Percentiles rank a stretch among this genome's conserved stretches.
These are phyloP conservation scores for Alternaria longipes DNA, from an alignment of 2,329 filamentous ascomycete genomes.

Conservation along the genomic window DNA sequence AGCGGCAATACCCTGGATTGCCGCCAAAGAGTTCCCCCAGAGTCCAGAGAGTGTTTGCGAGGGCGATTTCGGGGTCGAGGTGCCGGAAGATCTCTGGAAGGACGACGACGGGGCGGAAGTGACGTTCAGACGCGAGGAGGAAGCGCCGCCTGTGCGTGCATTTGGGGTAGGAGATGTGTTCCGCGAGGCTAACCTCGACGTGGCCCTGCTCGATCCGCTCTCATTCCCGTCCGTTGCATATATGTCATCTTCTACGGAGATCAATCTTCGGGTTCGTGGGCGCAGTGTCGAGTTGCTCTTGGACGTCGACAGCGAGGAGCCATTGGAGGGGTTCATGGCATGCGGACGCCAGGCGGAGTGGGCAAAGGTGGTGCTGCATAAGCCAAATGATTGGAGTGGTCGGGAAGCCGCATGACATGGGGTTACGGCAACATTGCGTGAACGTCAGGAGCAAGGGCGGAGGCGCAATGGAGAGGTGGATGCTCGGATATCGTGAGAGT, in stretches of 20 bases:
- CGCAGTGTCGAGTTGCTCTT: conserved; percentile 57
- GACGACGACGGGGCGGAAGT: conserved; percentile 39
- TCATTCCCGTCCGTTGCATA: conserved; percentile 48
- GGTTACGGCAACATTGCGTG: conserved; percentile 42
- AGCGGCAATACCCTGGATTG: conserved; percentile 60
- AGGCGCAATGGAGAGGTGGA: conserved; percentile 18
- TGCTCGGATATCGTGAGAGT: conserved; percentile 21
- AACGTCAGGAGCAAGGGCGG: conserved; percentile 12
- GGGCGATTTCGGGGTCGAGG: conserved; percentile 35
- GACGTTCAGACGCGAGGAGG: conserved; percentile 45
- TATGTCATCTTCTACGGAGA: conserved; percentile 59
- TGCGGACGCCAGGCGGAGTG: conserved; percentile 44
- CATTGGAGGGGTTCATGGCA: conserved; percentile 54
- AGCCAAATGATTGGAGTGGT: conserved; percentile 37
- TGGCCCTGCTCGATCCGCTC: conserved; percentile 50
- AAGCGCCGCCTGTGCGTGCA: conserved; percentile 28
- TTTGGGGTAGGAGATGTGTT: conserved; percentile 54
- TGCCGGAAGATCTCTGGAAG: conserved; percentile 34
- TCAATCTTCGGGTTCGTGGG: conserved; percentile 58
- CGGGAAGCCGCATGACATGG: conserved; percentile 45
- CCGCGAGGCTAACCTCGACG: conserved; percentile 44
- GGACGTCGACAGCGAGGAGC: conserved; percentile 47
- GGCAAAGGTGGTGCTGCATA: conserved; percentile 50
- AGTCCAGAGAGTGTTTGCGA: conserved; percentile 53
- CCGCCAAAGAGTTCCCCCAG: conserved; percentile 60